Conservation (phyloP, 148 eudicot genomes). For the Vaccinium macrocarpon region DNA sequence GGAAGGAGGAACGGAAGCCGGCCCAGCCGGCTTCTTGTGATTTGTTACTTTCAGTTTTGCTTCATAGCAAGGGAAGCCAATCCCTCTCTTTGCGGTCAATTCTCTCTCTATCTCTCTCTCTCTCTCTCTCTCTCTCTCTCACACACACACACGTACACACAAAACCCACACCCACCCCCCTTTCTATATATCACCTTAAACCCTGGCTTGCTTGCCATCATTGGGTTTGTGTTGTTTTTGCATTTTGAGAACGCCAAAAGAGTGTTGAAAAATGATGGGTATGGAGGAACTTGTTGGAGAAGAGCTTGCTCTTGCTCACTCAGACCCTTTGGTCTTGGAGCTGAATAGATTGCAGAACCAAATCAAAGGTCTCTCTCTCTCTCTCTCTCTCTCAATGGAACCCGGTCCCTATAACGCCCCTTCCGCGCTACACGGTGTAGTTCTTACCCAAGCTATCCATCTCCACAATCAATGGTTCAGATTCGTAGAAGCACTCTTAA, state of each 20-base stretch:
- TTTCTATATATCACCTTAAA: slow-evolving; percentile 25
- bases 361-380: slow-evolving; percentile 41
- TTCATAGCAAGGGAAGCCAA: slow-evolving; percentile 30
- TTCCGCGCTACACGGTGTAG: no score
- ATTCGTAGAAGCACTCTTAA: no score
- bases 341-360: slow-evolving; percentile 62
- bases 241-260: background rate
- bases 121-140: slow-evolving; percentile 20
- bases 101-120: slow-evolving; percentile 18
- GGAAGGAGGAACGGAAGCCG: slow-evolving; percentile 34
- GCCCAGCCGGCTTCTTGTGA: slow-evolving; percentile 37
- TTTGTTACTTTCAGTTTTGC: slow-evolving; percentile 34
- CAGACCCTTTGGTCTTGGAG: slow-evolving; percentile 67
- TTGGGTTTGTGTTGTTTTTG: background rate
- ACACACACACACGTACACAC: slow-evolving; percentile 18
- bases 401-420: no score
- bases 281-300: slow-evolving; percentile 32
- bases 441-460: no score
- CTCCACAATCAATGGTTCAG: no score
- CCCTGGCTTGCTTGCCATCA: slow-evolving; percentile 15
- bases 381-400: background rate
- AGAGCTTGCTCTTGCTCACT: slow-evolving; percentile 36
- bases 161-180: slow-evolving; percentile 23
- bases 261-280: slow-evolving; percentile 27
- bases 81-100: slow-evolving; percentile 51